Evolutionary conservation across 2,329 filamentous ascomycete genomes (phyloP), one percentile per base, ranked within the genome.

Genomic region (Colletotrichum tofieldiae): DNA sequence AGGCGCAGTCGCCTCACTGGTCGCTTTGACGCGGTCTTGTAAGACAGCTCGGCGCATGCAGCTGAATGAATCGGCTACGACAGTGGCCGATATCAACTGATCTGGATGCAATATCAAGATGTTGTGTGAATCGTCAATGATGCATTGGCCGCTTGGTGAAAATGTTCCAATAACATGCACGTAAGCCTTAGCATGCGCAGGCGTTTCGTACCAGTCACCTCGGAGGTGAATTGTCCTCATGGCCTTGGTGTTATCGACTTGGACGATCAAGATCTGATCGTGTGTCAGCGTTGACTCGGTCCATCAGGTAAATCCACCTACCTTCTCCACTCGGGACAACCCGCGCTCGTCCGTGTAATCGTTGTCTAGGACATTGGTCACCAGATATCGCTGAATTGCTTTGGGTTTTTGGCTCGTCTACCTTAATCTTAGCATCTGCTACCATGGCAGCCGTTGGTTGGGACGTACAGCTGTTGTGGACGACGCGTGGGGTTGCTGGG

Each of bases 31-130:
- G 41, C 96, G 92, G 80, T 99, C 96, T 81, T 98, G 95, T 35
- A 99, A 88, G 1, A 98, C 96, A 39, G 96, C 95, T 75, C 96
- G 93, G 23, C 96, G 93, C 79, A 93, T 92, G 79, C 96, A 99
- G 32, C 92, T 92, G 80, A 98, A 98, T 0, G 96, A 98, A 81
- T 99, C 96, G n/a, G 95, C 95, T 54, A 99, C 93, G 6, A 97
- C 94, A 0, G 96, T 98, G 3, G 96, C 93, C 2, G 96, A 98
- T 65, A 99, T 93, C 43, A 99, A 89, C 82, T 98, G 95, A 78
- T 99, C 96, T 0, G 96, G 96, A 78, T 99, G 95, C 18, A 99
- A 84, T 69, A 99, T 95, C 62, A 99, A 85, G 81, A 98, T 93
- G 77, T 95, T 94, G 61, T 92, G 88, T 3, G 89, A 86, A 80